Conservation (phyloP, 2,329 filamentous ascomycete species). For the Neonectria ditissima region DNA sequence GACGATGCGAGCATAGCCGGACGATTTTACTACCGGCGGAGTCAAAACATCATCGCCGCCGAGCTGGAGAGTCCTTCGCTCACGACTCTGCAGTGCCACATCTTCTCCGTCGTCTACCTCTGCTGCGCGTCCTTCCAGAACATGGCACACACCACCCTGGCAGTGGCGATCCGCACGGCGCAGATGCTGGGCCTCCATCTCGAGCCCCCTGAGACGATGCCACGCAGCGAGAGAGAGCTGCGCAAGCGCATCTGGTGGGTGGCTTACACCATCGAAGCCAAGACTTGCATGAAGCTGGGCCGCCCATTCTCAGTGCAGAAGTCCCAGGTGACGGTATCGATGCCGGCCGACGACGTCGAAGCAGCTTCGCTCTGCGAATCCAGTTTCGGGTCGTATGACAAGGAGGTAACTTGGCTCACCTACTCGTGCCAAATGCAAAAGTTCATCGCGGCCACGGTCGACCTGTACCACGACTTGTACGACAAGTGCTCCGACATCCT, state of each 20-base stretch:
- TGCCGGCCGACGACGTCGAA: constrained; percentile 47
- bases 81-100: constrained; percentile 60
- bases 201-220: constrained; percentile 54
- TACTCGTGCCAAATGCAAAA: constrained; percentile 34
- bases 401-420: constrained; percentile 40
- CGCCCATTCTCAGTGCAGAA: constrained; percentile 54
- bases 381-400: constrained; percentile 29
- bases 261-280: constrained; percentile 61
- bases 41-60: constrained; percentile 55
- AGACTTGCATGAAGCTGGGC: constrained; percentile 60
- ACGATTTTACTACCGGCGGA: constrained; percentile 60
- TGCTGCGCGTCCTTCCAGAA: constrained; percentile 62
- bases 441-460: constrained; percentile 33
- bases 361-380: constrained; percentile 32
- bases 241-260: constrained; percentile 66
- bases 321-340: constrained; percentile 49
- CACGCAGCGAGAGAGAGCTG: constrained; percentile 54
- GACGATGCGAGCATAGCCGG: constrained; percentile 58
- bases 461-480: constrained; percentile 49
- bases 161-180: constrained; percentile 57
- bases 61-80: constrained; percentile 62
- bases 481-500: constrained; percentile 33
- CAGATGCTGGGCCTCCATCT: constrained; percentile 61
- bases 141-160: constrained; percentile 56
- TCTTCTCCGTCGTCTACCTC: constrained; percentile 59